phyloP scores from a whole-genome alignment of 768 basidiomycete genomes.

The Lanmaoa rubissima region DNA sequence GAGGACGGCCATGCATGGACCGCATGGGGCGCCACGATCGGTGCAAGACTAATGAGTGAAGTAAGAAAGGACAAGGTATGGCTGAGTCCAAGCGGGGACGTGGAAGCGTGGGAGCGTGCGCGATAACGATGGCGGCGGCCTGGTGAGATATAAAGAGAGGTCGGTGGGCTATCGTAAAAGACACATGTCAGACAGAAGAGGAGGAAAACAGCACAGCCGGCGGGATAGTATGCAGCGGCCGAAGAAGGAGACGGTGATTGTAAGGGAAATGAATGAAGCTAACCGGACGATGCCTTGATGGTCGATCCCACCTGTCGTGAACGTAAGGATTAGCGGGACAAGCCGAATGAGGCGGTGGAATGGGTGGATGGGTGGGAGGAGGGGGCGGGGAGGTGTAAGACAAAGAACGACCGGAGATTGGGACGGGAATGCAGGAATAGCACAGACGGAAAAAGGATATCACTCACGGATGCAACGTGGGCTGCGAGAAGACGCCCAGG shows the following conservation, averaged over 20 bases:
- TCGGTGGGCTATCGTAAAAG: slow-evolving; percentile 14
- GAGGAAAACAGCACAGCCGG: slow-evolving; percentile 5
- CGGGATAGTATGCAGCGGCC: background rate
- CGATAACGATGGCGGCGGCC: slow-evolving; percentile 10
- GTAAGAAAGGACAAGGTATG: slow-evolving; percentile 13
- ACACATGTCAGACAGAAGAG: slow-evolving; percentile 12
- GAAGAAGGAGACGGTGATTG: slow-evolving; percentile 14
- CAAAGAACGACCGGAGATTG: background rate
- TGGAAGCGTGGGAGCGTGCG: slow-evolving; percentile 13
- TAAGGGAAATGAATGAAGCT: slow-evolving; percentile 27
- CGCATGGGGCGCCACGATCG: slow-evolving; percentile 31
- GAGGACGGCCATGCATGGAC: slow-evolving; percentile 45
- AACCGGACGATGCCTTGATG: slow-evolving; percentile 22
- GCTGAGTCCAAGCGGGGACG: slow-evolving; percentile 9
- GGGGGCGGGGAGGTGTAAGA: background rate
- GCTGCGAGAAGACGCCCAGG: slow-evolving; percentile 2
- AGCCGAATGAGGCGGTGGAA: background rate
- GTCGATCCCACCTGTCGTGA: slow-evolving; percentile 13
- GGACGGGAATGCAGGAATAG: background rate
- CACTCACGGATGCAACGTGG: slow-evolving; percentile 26
- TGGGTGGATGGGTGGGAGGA: no score
- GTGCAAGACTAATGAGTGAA: slow-evolving; percentile 9
- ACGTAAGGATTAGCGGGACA: background rate
- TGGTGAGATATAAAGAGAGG: slow-evolving; percentile 17
- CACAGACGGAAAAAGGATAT: slow-evolving; percentile 4